These are phyloP conservation scores for Ilyonectria sp. DNA, from an alignment of 2,329 filamentous ascomycete species.

Conservation along the genomic window DNA sequence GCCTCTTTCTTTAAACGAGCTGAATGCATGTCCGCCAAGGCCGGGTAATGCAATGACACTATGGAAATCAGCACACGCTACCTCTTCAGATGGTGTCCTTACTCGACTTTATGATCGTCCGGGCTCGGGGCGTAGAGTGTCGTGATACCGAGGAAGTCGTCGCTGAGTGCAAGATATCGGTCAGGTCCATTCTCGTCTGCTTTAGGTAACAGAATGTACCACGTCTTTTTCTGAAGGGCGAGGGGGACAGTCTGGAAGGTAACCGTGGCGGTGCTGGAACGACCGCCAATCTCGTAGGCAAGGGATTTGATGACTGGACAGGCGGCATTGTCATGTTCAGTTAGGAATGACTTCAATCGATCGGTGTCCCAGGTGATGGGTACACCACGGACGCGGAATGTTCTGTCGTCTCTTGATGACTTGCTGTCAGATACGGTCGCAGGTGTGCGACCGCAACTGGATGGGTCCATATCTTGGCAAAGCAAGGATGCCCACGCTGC, in stretches of 20 bases:
- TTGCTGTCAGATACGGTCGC: neutral
- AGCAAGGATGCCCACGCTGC: too few relatives aligned
- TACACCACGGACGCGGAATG: conserved; percentile 22
- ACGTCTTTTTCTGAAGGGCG: too few relatives aligned
- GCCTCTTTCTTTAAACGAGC: conserved; percentile 48
- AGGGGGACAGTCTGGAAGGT: conserved; percentile 11
- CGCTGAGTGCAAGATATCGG: conserved; percentile 7
- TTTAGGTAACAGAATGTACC: too few relatives aligned
- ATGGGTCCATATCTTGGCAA: too few relatives aligned
- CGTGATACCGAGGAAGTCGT: conserved; percentile 26
- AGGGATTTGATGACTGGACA: conserved; percentile 12
- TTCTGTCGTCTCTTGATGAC: neutral
- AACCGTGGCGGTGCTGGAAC: conserved; percentile 15
- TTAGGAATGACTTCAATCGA: conserved; percentile 4
- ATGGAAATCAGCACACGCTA: neutral
- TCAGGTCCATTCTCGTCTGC: too few relatives aligned
- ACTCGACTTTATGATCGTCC: conserved; percentile 22
- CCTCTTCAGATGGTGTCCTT: neutral
- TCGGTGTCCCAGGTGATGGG: conserved; percentile 15
- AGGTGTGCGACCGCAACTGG: neutral
- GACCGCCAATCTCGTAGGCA: conserved; percentile 11
- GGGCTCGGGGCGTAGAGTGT: conserved; percentile 12
- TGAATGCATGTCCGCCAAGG: conserved; percentile 48
- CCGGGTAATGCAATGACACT: conserved; percentile 31
- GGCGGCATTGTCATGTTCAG: neutral